A percentile compares a stretch with the other conserved stretches of the same genome.
These are phyloP conservation scores for Dorcoceras hygrometricum DNA, from an alignment of 257 asterid genomes.

Conservation along the genomic window DNA sequence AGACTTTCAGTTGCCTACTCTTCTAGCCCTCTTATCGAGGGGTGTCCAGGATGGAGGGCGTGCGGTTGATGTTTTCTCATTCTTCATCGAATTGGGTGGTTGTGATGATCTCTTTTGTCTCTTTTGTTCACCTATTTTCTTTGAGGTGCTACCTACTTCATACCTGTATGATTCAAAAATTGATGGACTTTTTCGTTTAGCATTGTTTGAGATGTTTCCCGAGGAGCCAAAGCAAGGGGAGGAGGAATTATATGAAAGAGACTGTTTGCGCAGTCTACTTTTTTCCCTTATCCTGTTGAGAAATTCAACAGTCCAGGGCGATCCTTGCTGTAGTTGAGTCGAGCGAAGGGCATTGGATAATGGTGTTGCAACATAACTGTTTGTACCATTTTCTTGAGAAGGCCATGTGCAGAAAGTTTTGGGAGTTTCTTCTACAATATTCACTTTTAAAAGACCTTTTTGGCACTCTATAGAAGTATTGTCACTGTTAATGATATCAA, in stretches of 20 bases:
- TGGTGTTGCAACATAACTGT: slow-evolving; percentile 50
- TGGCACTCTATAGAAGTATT: slow-evolving; percentile 28
- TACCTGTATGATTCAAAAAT: slow-evolving; percentile 73
- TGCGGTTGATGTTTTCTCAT: slow-evolving; percentile 46
- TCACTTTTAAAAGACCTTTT: slow-evolving; percentile 36
- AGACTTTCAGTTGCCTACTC: slow-evolving; percentile 43
- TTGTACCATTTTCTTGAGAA: slow-evolving; percentile 34
- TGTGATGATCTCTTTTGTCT: slow-evolving; percentile 47
- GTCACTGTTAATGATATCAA: slow-evolving; percentile 33
- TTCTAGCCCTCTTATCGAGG: slow-evolving; percentile 76
- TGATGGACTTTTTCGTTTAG: slow-evolving; percentile 82
- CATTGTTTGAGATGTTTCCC: slow-evolving; percentile 40
- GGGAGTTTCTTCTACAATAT: slow-evolving; percentile 29
- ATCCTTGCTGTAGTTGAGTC: slow-evolving; percentile 50
- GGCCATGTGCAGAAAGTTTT: slow-evolving; percentile 29
- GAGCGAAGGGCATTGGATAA: slow-evolving; percentile 70
- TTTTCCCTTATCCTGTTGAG: slow-evolving; percentile 86
- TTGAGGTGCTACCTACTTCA: slow-evolving; percentile 50
- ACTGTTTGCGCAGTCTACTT: slow-evolving; percentile 66
- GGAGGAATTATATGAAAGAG: slow-evolving; percentile 50
- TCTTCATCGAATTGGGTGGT: slow-evolving; percentile 41
- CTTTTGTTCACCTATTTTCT: slow-evolving; percentile 46
- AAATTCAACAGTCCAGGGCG: slow-evolving; percentile 91
- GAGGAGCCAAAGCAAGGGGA: slow-evolving; percentile 45
- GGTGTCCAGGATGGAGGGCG: slow-evolving; percentile 62